phyloP scores from a whole-genome alignment of 257 asterid genomes.

The Solanum pinnatisectum region DNA sequence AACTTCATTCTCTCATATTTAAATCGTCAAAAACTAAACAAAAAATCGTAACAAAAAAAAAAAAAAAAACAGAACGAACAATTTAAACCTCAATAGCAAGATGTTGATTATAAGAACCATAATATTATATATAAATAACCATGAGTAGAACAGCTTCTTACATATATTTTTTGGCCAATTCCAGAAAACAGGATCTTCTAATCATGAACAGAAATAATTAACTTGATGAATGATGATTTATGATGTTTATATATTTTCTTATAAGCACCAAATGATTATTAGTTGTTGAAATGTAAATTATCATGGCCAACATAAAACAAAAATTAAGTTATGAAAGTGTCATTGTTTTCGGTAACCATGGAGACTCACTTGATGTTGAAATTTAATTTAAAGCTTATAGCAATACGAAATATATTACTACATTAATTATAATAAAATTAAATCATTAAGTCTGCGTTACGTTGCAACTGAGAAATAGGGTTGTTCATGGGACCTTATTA shows the following conservation, averaged over 20 bases:
- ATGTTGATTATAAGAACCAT: background rate
- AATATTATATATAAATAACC: background rate
- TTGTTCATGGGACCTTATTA: background rate
- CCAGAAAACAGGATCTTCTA: background rate
- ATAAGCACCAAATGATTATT: background rate
- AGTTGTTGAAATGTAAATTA: background rate
- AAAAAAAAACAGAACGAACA: no score
- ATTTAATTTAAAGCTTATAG: background rate
- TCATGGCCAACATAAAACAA: background rate
- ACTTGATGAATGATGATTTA: background rate
- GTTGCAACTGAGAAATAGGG: background rate
- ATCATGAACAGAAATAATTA: no score
- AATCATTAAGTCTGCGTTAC: constrained; percentile 7
- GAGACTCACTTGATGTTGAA: constrained; percentile 27
- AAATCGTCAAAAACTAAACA: background rate
- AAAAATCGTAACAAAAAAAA: background rate
- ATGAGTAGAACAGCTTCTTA: background rate
- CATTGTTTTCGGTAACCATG: constrained; percentile 7
- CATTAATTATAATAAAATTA: background rate
- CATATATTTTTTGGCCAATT: background rate
- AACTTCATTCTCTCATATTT: background rate
- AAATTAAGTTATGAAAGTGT: background rate
- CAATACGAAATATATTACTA: background rate
- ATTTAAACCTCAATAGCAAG: background rate
- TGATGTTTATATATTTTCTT: background rate